A percentile compares a stretch with the other conserved stretches of the same genome.
These are phyloP conservation scores for Russula virescens DNA, from an alignment of 768 basidiomycete species.

Conservation along the genomic window DNA sequence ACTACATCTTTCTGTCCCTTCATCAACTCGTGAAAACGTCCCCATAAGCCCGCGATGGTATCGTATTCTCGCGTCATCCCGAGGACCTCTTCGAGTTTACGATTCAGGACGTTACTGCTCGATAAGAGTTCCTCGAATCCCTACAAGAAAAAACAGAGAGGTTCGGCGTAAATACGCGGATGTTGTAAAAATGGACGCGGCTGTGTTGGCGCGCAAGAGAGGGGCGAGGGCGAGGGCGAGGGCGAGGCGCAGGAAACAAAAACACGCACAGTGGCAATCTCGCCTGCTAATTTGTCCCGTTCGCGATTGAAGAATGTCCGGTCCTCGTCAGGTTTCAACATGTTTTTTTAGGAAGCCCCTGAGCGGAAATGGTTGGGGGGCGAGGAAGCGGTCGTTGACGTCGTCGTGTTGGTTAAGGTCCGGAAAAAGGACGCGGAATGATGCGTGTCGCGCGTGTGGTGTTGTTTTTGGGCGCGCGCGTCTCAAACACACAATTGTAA, in stretches of 20 bases:
- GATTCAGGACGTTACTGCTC: constrained; percentile 78
- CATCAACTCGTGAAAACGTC: constrained; percentile 76
- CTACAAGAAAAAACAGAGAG: constrained; percentile 33
- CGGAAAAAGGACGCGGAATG: background rate
- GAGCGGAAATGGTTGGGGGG: background rate
- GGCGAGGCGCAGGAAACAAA: background rate
- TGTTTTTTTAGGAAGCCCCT: background rate
- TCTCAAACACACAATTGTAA: no score
- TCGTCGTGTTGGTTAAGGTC: background rate
- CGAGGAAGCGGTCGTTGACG: background rate
- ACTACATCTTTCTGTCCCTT: constrained; percentile 33
- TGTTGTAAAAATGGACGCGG: background rate
- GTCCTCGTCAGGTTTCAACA: constrained; percentile 31
- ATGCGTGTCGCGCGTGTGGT: no score
- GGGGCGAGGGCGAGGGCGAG: no score
- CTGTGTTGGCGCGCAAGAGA: no score
- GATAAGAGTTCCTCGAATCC: constrained; percentile 86
- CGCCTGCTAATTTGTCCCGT: constrained; percentile 63
- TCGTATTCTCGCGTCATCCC: constrained; percentile 92
- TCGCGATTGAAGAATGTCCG: constrained; percentile 71
- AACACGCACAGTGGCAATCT: constrained; percentile 63
- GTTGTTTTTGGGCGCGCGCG: no score
- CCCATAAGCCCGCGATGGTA: constrained; percentile 82
- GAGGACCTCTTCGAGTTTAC: constrained; percentile 87
- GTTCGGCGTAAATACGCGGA: background rate